phyloP scores from a whole-genome alignment of 108 stramenopile species.

The Nannochloropsis salina region DNA sequence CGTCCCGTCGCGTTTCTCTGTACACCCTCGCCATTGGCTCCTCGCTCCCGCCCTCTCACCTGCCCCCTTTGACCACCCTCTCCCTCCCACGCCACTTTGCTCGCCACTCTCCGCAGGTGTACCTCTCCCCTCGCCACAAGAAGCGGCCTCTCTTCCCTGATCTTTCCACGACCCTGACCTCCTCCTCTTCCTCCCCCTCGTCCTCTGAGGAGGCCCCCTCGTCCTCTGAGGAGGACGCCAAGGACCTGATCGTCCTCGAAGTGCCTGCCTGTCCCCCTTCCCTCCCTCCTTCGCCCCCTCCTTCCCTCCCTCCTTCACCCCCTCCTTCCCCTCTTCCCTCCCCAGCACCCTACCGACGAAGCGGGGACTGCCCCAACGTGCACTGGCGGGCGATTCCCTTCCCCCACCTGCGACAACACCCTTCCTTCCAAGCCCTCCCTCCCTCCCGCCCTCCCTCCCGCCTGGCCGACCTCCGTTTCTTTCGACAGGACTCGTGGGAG shows the following conservation, averaged over 20 bases:
- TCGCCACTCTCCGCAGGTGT: not conserved
- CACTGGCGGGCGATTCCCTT: not conserved
- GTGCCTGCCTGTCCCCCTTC: not conserved
- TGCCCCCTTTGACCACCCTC: not conserved
- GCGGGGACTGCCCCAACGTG: not conserved
- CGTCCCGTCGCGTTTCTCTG: no score
- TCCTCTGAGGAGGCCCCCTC: not conserved
- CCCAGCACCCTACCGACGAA: not conserved
- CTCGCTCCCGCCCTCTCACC: not conserved
- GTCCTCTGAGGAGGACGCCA: not conserved
- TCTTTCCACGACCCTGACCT: not conserved
- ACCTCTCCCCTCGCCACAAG: not conserved
- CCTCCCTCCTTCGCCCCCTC: not conserved
- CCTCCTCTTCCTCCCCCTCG: not conserved
- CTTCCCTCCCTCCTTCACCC: not conserved
- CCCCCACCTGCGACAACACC: not conserved
- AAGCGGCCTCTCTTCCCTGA: not conserved
- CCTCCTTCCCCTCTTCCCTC: not conserved
- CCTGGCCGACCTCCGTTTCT: not conserved
- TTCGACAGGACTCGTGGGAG: not conserved
- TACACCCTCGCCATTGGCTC: not conserved
- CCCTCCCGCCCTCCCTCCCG: not conserved
- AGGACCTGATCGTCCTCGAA: not conserved
- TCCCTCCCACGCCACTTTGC: not conserved
- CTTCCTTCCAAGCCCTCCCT: not conserved